phyloP scores from a whole-genome alignment of 768 basidiomycete species.

The Suillus subaureus region DNA sequence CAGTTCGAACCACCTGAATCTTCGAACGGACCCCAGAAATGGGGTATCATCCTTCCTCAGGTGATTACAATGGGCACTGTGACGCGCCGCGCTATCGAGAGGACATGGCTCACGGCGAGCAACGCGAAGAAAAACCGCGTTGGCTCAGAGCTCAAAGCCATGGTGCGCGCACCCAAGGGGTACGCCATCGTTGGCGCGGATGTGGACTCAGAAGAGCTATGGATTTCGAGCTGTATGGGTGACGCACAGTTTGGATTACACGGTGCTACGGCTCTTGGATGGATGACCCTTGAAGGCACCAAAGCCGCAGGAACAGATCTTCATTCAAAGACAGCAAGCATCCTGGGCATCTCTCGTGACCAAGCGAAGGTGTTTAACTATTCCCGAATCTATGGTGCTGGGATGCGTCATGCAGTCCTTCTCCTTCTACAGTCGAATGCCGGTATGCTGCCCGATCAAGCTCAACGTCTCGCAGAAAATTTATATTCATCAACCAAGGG shows the following conservation, averaged over 20 bases:
- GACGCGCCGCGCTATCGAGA: slow-evolving; percentile 95
- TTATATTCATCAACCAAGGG: slow-evolving; percentile 95
- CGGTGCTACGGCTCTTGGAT: slow-evolving; percentile 94
- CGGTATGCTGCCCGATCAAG: slow-evolving; percentile 74
- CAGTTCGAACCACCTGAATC: slow-evolving; percentile 42
- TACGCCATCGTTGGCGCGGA: slow-evolving; percentile 97
- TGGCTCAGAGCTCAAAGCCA: slow-evolving; percentile 97
- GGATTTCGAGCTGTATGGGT: slow-evolving; percentile 99
- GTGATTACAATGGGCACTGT: slow-evolving; percentile 99
- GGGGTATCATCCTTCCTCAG: slow-evolving; percentile 94
- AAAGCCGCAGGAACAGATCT: slow-evolving; percentile 94
- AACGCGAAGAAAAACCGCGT: slow-evolving; percentile 98
- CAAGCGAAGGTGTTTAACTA: slow-evolving; percentile 99
- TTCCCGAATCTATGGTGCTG: slow-evolving; percentile 98
- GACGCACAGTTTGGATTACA: slow-evolving; percentile 98
- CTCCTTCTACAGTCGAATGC: slow-evolving; percentile 86
- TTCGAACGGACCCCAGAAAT: slow-evolving; percentile 45
- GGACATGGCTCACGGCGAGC: slow-evolving; percentile 97
- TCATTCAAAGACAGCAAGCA: slow-evolving; percentile 94
- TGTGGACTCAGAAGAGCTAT: slow-evolving; percentile 97
- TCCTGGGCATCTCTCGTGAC: slow-evolving; percentile 90
- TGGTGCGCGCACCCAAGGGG: slow-evolving; percentile 93
- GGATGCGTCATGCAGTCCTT: slow-evolving; percentile 89
- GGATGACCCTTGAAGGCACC: slow-evolving; percentile 99
- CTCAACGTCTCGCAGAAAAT: slow-evolving; percentile 78